These are phyloP conservation scores for Breynia disticha DNA, from an alignment of 441 rosid genomes.

Conservation along the genomic window DNA sequence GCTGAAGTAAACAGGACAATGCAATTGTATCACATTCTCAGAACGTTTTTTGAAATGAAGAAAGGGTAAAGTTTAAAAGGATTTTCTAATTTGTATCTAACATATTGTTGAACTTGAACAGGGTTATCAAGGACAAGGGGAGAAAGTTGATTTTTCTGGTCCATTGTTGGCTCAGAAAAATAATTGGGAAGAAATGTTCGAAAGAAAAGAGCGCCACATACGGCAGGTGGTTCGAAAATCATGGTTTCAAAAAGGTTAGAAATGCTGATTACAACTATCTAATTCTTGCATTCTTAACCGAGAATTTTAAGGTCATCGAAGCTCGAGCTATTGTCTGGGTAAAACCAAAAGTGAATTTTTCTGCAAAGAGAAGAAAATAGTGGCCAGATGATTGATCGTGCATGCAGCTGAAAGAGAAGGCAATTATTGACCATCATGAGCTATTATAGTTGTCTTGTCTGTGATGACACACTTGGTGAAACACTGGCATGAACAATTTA, in stretches of 20 bases:
- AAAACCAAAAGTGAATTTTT: too few relatives aligned
- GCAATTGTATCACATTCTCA: too few relatives aligned
- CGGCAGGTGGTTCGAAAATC: slow-evolving; percentile 85
- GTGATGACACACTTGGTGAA: slow-evolving; percentile 3
- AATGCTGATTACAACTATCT: background rate
- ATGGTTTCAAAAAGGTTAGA: slow-evolving; percentile 81
- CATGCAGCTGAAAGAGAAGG: slow-evolving; percentile 1
- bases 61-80: too few relatives aligned
- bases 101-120: slow-evolving; percentile 26
- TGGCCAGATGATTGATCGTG: slow-evolving; percentile 3
- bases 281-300: background rate
- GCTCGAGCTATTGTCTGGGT: too few relatives aligned
- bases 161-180: slow-evolving; percentile 70
- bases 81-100: slow-evolving; percentile 2
- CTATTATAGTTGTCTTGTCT: slow-evolving; percentile 7
- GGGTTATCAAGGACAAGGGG: slow-evolving; percentile 52
- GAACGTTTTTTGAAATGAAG: too few relatives aligned
- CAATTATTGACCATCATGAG: slow-evolving; percentile 12
- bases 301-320: too few relatives aligned
- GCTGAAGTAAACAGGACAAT: too few relatives aligned
- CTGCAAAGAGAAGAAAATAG: background rate
- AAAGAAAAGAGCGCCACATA: slow-evolving; percentile 70
- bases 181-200: slow-evolving; percentile 70
- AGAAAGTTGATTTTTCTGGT: slow-evolving; percentile 78
- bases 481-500: slow-evolving; percentile 1